A percentile compares a stretch with the other conserved stretches of the same genome.
Evolutionary conservation across 148 eudicot genomes (phyloP).

Genomic region (Spergularia bocconei): DNA sequence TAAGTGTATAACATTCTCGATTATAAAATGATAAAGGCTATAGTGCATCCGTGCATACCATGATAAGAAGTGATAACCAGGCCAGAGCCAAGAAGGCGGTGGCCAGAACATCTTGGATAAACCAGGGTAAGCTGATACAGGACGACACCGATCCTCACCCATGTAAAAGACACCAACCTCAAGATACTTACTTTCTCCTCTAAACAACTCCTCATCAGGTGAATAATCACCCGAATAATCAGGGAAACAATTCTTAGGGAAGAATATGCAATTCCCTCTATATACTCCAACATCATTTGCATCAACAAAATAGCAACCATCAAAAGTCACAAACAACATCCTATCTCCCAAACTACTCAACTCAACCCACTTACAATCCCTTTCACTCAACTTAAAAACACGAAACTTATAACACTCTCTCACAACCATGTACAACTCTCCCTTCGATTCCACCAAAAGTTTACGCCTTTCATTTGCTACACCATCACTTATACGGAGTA

Average conservation of each 20-base stretch:
- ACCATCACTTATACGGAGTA: background rate
- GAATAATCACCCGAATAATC: background rate
- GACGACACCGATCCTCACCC: background rate
- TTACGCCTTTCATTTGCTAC: background rate
- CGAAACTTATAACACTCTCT: background rate
- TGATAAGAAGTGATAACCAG: background rate
- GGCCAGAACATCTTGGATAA: conserved; percentile 10
- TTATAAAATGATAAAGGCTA: too few relatives aligned
- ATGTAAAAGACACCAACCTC: conserved; percentile 9
- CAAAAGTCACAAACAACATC: conserved; percentile 14
- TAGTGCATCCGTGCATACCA: too few relatives aligned
- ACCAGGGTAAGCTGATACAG: background rate
- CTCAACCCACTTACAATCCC: background rate
- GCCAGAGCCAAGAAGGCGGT: background rate
- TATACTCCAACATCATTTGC: background rate
- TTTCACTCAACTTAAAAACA: conserved; percentile 5
- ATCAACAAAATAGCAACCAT: conserved; percentile 12
- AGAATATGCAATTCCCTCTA: conserved; percentile 13
- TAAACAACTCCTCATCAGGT: background rate
- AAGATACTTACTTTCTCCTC: background rate
- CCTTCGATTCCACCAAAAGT: background rate
- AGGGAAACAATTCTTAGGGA: conserved; percentile 9
- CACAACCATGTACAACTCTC: background rate
- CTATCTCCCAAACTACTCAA: background rate
- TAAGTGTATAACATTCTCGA: too few relatives aligned